A percentile compares a stretch with the other conserved stretches of the same genome.
Evolutionary conservation across 2,329 filamentous ascomycete genomes (phyloP).

Genomic region (Cladophialophora carrionii): DNA sequence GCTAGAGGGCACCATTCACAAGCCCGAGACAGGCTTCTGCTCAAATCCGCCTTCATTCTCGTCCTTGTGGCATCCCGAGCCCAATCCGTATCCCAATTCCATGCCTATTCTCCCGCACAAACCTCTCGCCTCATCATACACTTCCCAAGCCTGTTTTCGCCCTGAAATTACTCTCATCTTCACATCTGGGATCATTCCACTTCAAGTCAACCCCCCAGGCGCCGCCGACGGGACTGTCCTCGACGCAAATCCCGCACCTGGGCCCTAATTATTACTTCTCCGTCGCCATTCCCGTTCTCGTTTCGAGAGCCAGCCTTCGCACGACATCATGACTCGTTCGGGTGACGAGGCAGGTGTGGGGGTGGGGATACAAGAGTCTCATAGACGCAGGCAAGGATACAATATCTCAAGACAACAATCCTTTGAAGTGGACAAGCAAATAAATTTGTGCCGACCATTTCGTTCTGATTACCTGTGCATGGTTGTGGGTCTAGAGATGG

Average conservation of each 20-base stretch:
- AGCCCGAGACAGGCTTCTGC: not conserved
- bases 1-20: not conserved
- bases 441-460: not conserved
- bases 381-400: not conserved
- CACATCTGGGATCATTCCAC: constrained; percentile 21
- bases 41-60: not conserved
- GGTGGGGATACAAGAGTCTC: not conserved
- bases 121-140: constrained; percentile 26
- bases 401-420: not conserved
- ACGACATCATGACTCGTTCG: constrained; percentile 34
- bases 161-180: constrained; percentile 25
- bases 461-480: not conserved
- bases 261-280: not conserved
- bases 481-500: not conserved
- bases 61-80: not conserved
- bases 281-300: not conserved
- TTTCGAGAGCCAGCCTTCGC: constrained; percentile 31
- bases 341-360: too few relatives aligned
- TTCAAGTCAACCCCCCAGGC: constrained; percentile 30
- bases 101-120: not conserved
- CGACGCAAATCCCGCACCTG: constrained; percentile 17
- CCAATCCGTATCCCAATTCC: not conserved
- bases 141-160: constrained; percentile 28
- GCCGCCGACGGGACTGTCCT: constrained; percentile 21
- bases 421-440: not conserved